Evolutionary conservation across 768 basidiomycete species (phyloP).

Genomic region (Termitomyces sp.): DNA sequence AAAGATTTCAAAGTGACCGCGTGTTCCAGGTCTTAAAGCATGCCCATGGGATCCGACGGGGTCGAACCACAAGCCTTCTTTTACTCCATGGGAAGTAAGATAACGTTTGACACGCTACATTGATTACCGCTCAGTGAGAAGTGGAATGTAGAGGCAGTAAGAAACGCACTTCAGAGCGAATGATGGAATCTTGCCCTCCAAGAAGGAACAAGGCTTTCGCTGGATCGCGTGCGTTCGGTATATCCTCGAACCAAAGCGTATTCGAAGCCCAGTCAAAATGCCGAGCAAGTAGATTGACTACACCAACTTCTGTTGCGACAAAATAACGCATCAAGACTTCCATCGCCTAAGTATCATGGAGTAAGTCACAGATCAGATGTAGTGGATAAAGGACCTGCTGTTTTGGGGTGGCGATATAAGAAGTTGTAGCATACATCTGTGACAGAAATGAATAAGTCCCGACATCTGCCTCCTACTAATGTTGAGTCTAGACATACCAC

Average conservation of each 20-base stretch:
- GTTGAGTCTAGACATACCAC: conserved; percentile 47
- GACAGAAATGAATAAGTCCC: not conserved
- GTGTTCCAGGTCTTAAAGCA: conserved; percentile 48
- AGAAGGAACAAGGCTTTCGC: conserved; percentile 69
- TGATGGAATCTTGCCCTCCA: conserved; percentile 79
- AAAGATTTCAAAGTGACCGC: conserved; percentile 54
- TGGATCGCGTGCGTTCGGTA: conserved; percentile 72
- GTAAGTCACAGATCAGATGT: not conserved
- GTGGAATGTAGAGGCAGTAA: not conserved
- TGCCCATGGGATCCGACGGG: conserved; percentile 61
- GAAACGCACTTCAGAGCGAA: conserved; percentile 60
- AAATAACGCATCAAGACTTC: conserved; percentile 86
- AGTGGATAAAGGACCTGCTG: conserved; percentile 38
- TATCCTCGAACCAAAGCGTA: conserved; percentile 87
- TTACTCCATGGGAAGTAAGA: conserved; percentile 70
- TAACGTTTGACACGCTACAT: conserved; percentile 68
- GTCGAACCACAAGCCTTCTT: conserved; percentile 63
- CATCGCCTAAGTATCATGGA: conserved; percentile 53
- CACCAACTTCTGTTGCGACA: conserved; percentile 82
- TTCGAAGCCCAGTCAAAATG: conserved; percentile 88
- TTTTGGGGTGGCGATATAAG: conserved; percentile 66
- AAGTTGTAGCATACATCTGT: conserved; percentile 90
- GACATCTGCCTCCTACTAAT: not conserved
- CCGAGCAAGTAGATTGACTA: conserved; percentile 79
- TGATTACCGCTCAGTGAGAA: not conserved